Evolutionary conservation across 179 eudicot species (phyloP), one percentile per base, ranked within the genome.

Genomic region (Beta corolliflora): DNA sequence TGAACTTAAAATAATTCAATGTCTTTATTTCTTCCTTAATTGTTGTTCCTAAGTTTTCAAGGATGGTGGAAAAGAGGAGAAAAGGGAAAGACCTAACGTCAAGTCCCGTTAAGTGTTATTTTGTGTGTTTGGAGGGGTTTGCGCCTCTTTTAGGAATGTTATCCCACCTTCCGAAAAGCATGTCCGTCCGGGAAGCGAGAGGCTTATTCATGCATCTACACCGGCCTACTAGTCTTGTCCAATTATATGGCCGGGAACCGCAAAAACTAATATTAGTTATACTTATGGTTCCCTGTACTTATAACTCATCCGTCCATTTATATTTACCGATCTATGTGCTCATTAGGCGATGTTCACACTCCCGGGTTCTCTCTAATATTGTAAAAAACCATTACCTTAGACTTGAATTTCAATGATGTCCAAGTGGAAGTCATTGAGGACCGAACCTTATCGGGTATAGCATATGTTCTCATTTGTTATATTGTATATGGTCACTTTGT

Each of bases 141-240:
- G 81, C 87, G 44, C 82, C 82, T 18, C 73, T 74, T 58, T 80
- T 82, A 69, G 83, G 76, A 29, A 71, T 56, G 16, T 80, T 76
- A 53, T 52, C 82, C 74, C 87, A 84, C n/a, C 78, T 78, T 74
- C 83, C 86, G 50, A 63, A 77, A 16, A 60, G 70, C 10, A 89
- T 71, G 78, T 77, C 87, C 31, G 64, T 88, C 55, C 76, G 81
- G 77, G 92, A 91, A 61, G 92, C 91, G 3, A 91, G 99, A 83
- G 75, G 91, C 56, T 76, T 87, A 16, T 95, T 95, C 83, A 95
- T 95, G 99, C 99, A 95, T 81, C 83, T 84, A 64, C 92, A 94
- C 84, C 90, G 64, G 86, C n/a, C 89, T 10, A 64, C 91, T 36
- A 89, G 81, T 69, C 76, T n/a, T 90, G 80, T 88, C 95, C 21